Conservation (phyloP, 441 rosid species). For the Melastoma candidum region DNA sequence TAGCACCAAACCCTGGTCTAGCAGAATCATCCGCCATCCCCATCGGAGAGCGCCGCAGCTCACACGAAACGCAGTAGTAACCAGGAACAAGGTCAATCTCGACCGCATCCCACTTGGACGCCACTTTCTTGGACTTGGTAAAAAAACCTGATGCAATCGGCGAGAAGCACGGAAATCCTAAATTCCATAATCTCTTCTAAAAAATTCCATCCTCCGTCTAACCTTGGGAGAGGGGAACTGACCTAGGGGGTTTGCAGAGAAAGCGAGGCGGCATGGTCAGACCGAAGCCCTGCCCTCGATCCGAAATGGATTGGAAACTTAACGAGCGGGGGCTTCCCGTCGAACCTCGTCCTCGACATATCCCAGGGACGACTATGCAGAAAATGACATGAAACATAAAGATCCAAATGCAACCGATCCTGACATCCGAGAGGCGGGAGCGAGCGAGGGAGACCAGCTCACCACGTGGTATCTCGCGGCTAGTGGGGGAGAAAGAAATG, state of each 20-base stretch:
- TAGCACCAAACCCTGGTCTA: background rate
- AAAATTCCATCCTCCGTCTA: background rate
- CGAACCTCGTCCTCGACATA: constrained; percentile 48
- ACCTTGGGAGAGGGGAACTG: background rate
- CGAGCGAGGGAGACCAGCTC: too few species aligned
- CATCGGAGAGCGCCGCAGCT: constrained; percentile 39
- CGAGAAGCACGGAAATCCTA: background rate
- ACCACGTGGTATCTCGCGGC: too few species aligned
- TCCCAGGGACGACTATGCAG: too few species aligned
- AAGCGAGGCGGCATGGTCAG: constrained; percentile 26
- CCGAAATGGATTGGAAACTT: constrained; percentile 60
- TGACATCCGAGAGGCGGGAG: too few species aligned
- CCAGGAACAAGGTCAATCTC: constrained; percentile 43
- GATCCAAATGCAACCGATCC: too few species aligned
- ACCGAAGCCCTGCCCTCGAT: constrained; percentile 41
- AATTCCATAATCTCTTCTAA: background rate
- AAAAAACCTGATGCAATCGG: constrained; percentile 33
- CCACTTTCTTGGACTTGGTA: constrained; percentile 37
- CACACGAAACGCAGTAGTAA: constrained; percentile 53
- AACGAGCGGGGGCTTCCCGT: constrained; percentile 67
- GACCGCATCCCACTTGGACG: constrained; percentile 17
- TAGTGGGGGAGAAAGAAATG: too few species aligned
- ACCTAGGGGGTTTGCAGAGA: constrained; percentile 58
- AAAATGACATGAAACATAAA: too few species aligned
- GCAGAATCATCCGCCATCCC: constrained; percentile 20